These are phyloP conservation scores for Leishmania mexicana DNA, from an alignment of 208 protist species.

Conservation along the genomic window DNA sequence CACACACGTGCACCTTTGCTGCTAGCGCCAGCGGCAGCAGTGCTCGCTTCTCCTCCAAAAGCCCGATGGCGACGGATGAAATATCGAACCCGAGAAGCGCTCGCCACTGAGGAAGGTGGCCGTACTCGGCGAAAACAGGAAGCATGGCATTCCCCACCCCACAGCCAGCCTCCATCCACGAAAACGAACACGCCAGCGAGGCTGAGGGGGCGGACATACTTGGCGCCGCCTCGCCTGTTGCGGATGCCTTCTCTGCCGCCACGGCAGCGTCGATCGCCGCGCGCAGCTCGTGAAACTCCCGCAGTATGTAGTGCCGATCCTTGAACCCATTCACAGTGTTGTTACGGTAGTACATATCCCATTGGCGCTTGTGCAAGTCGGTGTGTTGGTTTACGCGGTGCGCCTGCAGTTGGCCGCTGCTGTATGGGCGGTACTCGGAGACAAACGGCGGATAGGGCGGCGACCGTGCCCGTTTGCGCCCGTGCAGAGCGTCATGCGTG, in stretches of 20 bases:
- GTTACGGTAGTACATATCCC: slow-evolving; percentile 91
- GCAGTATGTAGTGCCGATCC: slow-evolving; percentile 89
- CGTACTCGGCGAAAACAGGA: slow-evolving; percentile 85
- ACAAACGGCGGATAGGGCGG: slow-evolving; percentile 70
- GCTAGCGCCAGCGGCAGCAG: slow-evolving; percentile 30
- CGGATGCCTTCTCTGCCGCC: neutral
- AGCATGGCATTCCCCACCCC: slow-evolving; percentile 95
- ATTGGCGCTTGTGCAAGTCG: slow-evolving; percentile 60
- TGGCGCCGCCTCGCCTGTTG: neutral
- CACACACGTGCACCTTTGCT: slow-evolving; percentile 62
- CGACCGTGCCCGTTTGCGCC: slow-evolving; percentile 36
- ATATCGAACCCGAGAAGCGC: slow-evolving; percentile 90
- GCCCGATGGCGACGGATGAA: slow-evolving; percentile 81
- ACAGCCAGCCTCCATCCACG: slow-evolving; percentile 93
- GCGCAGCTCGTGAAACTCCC: slow-evolving; percentile 82
- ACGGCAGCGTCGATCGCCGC: slow-evolving; percentile 42
- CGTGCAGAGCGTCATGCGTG: neutral
- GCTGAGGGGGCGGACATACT: neutral
- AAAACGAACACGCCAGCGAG: slow-evolving; percentile 20
- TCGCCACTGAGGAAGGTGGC: slow-evolving; percentile 64
- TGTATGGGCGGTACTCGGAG: slow-evolving; percentile 80
- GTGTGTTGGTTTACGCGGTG: slow-evolving; percentile 10
- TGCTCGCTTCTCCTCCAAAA: slow-evolving; percentile 64
- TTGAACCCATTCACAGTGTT: slow-evolving; percentile 92
- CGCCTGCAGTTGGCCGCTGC: slow-evolving; percentile 44